Base-by-base conservation (phyloP, 2,329 filamentous ascomycete species). In the Aspergillus piperis region DNA sequence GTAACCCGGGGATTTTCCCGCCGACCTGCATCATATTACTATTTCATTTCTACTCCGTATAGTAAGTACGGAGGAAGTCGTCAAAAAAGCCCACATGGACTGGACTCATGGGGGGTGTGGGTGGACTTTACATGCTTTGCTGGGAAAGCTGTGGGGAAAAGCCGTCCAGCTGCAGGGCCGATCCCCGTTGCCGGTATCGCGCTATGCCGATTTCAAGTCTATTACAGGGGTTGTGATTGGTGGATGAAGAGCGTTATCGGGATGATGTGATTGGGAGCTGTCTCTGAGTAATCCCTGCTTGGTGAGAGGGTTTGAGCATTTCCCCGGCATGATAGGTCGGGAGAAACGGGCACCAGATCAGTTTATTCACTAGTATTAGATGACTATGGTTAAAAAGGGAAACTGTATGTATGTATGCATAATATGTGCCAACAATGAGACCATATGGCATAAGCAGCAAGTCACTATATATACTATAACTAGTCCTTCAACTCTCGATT, bases 181-280 rank as follows among this genome's bases (percentile, higher is more conserved):
- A 70, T 70, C 68, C 65, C 66, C 67, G 68, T 70, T 69, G 62
- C 63, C 64, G 59, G 61, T 61, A 50, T 64, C 48, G 61, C 63
- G 57, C 61, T 68, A 71, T 47, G 42, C 69, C 64, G 36, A 48
- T 63, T 68, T 66, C 51, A 60, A 30, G 4, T 15, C 8, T 41
- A 13, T 8, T 10, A 11, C 8, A 15, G 3, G 2, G 1, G 0
- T 21, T 25, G 8, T 72, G 64, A 73, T 73, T 73, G 70, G 71
- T 5, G 8, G n/a, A 11, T 2, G 7, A 13, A 41, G 30, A 11
- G 48, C 56, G 66, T 70, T 73, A 70, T 71, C 67, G 65, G 11
- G 13, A 48, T 7, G 3, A 32, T 15, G 19, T 70, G 68, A 73
- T 73, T 72, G 68, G 70, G 30, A n/a, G 41, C 52, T 25, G 47